A percentile compares a stretch with the other conserved stretches of the same genome.
Evolutionary conservation across 805 yeast species (phyloP).

Genomic region (Candida oleophila): DNA sequence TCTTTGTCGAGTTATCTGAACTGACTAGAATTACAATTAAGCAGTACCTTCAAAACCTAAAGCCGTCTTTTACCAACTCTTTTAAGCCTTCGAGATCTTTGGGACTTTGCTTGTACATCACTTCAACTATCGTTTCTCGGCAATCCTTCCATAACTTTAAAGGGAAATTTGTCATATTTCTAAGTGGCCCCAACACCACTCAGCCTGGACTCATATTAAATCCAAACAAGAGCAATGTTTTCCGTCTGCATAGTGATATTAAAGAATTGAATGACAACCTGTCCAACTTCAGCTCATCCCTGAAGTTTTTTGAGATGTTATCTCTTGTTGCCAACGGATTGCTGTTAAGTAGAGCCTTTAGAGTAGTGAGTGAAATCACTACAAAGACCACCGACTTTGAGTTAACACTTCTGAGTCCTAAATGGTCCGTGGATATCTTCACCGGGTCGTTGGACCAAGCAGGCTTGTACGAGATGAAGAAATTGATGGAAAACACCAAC

Average conservation of each 20-base stretch:
- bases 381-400: constrained; percentile 23
- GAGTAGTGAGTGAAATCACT: constrained; percentile 12
- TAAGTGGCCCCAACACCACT: constrained; percentile 39
- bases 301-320: constrained; percentile 28
- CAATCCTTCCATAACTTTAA: constrained; percentile 18
- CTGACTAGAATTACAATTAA: background rate
- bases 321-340: constrained; percentile 30
- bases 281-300: constrained; percentile 18
- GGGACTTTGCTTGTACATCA: constrained; percentile 32
- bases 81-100: constrained; percentile 33
- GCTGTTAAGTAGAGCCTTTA: constrained; percentile 13
- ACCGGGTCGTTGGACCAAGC: constrained; percentile 41
- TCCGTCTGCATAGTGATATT: constrained; percentile 38
- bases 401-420: constrained; percentile 10
- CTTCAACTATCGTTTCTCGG: constrained; percentile 19
- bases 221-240: constrained; percentile 8
- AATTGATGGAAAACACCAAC: constrained; percentile 28
- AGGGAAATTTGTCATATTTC: constrained; percentile 30
- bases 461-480: constrained; percentile 43
- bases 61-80: constrained; percentile 22
- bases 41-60: constrained; percentile 6
- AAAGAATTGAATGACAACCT: constrained; percentile 25
- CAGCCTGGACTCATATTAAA: constrained; percentile 36
- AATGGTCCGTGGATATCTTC: constrained; percentile 31
- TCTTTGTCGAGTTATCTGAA: background rate